A percentile compares a stretch with the other conserved stretches of the same genome.
phyloP scores from a whole-genome alignment of 768 basidiomycete genomes.

The Crassisporium funariophilum region DNA sequence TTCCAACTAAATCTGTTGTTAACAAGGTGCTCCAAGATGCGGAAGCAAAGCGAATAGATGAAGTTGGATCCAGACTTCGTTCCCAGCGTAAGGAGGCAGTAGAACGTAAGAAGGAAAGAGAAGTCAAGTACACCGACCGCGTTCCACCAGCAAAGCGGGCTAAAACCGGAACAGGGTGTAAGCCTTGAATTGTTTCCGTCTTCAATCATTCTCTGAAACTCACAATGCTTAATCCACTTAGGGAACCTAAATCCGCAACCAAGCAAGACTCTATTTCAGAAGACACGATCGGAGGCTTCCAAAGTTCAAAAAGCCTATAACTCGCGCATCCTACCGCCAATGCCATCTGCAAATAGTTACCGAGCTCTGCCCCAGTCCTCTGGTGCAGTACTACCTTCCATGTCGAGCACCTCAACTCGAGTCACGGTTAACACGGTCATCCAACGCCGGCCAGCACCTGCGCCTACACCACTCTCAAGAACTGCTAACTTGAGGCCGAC shows the following conservation, averaged over 20 bases:
- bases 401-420: constrained; percentile 38
- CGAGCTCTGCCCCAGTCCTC: constrained; percentile 40
- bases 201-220: constrained; percentile 18
- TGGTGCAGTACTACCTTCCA: constrained; percentile 33
- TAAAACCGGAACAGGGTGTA: constrained; percentile 51
- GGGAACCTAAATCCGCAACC: constrained; percentile 46
- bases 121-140: constrained; percentile 74
- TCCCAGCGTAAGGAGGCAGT: constrained; percentile 69
- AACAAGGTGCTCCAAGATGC: constrained; percentile 58
- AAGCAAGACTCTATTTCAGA: constrained; percentile 78
- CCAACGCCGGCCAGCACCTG: constrained; percentile 34
- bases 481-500: background rate
- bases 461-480: constrained; percentile 12
- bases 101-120: constrained; percentile 74
- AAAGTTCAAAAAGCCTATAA: constrained; percentile 65
- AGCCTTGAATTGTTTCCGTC: constrained; percentile 24
- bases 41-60: constrained; percentile 67
- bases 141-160: constrained; percentile 67
- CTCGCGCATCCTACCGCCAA: constrained; percentile 55
- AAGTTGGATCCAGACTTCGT: constrained; percentile 61
- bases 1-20: constrained; percentile 7
- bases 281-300: constrained; percentile 70
- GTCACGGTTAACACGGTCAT: constrained; percentile 56
- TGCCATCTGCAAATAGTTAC: constrained; percentile 48
- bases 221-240: constrained; percentile 19